Conservation (phyloP, 164 flowering plant genomes). For the Aristolochia californica region DNA sequence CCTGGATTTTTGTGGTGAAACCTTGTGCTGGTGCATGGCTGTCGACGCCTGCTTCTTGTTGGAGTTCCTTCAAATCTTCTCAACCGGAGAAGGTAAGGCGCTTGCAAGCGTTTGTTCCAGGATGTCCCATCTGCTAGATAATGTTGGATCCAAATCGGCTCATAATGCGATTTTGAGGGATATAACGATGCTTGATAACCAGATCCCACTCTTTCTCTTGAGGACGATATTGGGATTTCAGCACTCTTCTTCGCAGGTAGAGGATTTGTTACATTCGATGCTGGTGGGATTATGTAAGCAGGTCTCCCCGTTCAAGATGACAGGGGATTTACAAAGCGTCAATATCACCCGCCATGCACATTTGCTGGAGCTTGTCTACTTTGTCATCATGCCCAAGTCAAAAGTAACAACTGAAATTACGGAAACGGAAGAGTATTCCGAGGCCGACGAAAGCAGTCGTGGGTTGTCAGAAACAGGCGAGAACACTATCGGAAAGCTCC, state of each 20-base stretch:
- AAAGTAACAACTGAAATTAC: not conserved
- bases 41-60: constrained; percentile 24
- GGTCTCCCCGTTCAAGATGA: constrained; percentile 25
- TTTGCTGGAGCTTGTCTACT: constrained; percentile 27
- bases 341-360: constrained; percentile 11
- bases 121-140: constrained; percentile 13
- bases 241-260: constrained; percentile 6
- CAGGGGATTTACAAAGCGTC: not conserved
- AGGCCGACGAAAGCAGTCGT: not conserved
- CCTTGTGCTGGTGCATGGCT: constrained; percentile 23
- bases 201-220: constrained; percentile 18
- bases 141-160: constrained; percentile 10
- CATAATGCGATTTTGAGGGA: constrained; percentile 20
- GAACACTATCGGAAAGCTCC: not conserved
- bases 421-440: not conserved
- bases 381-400: constrained; percentile 10
- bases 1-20: constrained; percentile 17
- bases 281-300: constrained; percentile 23
- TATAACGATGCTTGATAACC: constrained; percentile 24
- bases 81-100: constrained; percentile 9
- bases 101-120: not conserved
- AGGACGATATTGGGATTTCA: constrained; percentile 9
- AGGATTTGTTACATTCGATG: constrained; percentile 17
- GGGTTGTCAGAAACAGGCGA: not conserved
- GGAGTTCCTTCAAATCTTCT: constrained; percentile 15